phyloP scores from a whole-genome alignment of 805 yeast species.

The Wickerhamiella qilinensis region DNA sequence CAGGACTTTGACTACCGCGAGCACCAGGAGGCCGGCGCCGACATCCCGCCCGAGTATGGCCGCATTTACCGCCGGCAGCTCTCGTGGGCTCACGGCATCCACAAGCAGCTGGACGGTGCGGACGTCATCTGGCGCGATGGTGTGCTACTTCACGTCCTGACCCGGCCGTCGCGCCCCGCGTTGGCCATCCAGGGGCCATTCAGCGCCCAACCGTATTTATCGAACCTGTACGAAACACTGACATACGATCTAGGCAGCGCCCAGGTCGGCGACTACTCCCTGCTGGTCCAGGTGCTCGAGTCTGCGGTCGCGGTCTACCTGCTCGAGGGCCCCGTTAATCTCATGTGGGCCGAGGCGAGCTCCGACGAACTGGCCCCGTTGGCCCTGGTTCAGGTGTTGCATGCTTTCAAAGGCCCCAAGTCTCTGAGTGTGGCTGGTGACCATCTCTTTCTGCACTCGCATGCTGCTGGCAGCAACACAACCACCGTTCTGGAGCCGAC shows the following conservation, averaged over 20 bases:
- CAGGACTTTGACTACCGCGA: conserved; percentile 34
- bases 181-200: conserved; percentile 36
- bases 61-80: conserved; percentile 4
- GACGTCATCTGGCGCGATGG: background rate
- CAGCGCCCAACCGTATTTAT: conserved; percentile 38
- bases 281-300: background rate
- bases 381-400: background rate
- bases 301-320: background rate
- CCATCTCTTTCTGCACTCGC: background rate
- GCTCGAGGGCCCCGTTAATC: background rate
- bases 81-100: conserved; percentile 4
- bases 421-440: background rate
- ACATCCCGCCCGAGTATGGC: background rate
- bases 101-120: background rate
- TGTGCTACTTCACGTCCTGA: background rate
- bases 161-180: conserved; percentile 3
- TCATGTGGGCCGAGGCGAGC: background rate
- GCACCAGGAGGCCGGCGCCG: conserved; percentile 1
- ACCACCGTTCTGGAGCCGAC: background rate
- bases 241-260: conserved; percentile 22
- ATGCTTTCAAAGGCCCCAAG: background rate
- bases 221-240: conserved; percentile 31
- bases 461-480: too few relatives aligned
- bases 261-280: background rate
- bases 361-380: background rate